Conservation (phyloP, 306 rosid genomes). For the Elaeagnus macrophylla region DNA sequence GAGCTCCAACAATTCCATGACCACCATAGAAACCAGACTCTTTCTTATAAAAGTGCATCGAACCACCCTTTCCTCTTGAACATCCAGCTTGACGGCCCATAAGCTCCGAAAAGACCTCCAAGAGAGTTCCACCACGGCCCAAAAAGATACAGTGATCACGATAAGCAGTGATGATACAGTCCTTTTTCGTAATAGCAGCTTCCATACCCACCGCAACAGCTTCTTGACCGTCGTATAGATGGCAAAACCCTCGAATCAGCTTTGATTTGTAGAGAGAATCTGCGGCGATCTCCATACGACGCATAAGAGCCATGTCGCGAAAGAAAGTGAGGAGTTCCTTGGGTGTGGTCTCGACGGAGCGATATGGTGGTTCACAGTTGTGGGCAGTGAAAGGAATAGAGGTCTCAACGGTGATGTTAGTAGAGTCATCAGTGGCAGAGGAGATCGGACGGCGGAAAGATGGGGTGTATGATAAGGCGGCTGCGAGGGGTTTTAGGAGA, state of each 20-base stretch:
- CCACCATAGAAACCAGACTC: conserved; percentile 71
- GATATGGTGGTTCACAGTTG: conserved; percentile 58
- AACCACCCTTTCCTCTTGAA: conserved; percentile 83
- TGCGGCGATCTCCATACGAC: conserved; percentile 90
- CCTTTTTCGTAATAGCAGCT: conserved; percentile 55
- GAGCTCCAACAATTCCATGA: conserved; percentile 95
- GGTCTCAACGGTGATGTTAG: too few relatives aligned
- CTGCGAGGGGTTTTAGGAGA: conserved; percentile 36
- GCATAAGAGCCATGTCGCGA: conserved; percentile 68
- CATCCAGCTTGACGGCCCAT: conserved; percentile 77
- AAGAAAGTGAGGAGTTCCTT: too few relatives aligned
- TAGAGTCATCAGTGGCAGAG: too few relatives aligned
- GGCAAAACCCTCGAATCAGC: conserved; percentile 94
- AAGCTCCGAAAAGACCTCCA: conserved; percentile 55
- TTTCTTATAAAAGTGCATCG: conserved; percentile 89
- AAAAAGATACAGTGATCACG: conserved; percentile 78
- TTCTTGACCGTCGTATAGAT: conserved; percentile 90
- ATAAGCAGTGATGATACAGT: conserved; percentile 70
- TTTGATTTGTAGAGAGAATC: too few relatives aligned
- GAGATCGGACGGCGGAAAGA: conserved; percentile 42
- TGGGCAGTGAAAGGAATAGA: too few relatives aligned
- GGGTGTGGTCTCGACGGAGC: conserved; percentile 56
- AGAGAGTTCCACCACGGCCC: conserved; percentile 67
- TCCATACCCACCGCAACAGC: conserved; percentile 90
- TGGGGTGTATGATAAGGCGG: conserved; percentile 25